phyloP scores from a whole-genome alignment of 2,329 filamentous ascomycete species.

The Pseudogymnoascus sp. region DNA sequence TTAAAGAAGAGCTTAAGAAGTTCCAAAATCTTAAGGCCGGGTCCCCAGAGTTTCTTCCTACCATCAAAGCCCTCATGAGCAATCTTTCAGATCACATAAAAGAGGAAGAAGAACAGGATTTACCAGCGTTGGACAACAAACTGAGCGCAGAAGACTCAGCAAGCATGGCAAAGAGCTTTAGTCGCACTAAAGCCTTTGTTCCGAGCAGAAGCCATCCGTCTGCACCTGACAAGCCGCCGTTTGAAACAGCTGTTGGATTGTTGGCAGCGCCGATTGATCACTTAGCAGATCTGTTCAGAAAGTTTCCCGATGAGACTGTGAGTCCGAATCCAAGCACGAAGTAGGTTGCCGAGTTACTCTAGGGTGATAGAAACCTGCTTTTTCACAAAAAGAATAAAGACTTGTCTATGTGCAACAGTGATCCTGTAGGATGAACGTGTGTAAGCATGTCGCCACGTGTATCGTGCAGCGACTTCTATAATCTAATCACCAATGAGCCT shows the following conservation, averaged over 20 bases:
- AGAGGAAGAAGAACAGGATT: slow-evolving; percentile 42
- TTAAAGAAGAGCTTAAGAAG: slow-evolving; percentile 41
- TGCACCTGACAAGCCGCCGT: slow-evolving; percentile 35
- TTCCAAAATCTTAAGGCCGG: slow-evolving; percentile 38
- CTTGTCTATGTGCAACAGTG: background rate
- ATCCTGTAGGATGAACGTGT: background rate
- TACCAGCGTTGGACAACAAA: slow-evolving; percentile 38
- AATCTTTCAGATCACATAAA: slow-evolving; percentile 39
- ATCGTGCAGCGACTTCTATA: no score
- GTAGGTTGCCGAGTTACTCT: background rate
- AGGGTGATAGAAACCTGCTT: background rate
- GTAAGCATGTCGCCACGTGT: no score
- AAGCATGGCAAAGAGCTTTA: background rate
- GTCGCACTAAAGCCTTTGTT: background rate
- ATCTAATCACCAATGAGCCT: no score
- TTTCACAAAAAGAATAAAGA: background rate
- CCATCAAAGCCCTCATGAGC: slow-evolving; percentile 36
- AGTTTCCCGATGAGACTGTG: slow-evolving; percentile 37
- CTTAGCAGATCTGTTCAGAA: slow-evolving; percentile 44
- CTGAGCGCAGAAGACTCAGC: slow-evolving; percentile 27
- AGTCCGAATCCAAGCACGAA: slow-evolving; percentile 14
- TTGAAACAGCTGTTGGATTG: slow-evolving; percentile 45
- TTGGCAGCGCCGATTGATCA: slow-evolving; percentile 49
- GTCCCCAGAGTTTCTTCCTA: slow-evolving; percentile 34
- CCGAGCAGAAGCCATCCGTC: background rate